Percentiles rank a stretch among this genome's conserved stretches.
Conservation (phyloP, 805 yeast genomes). For the Saccharomycodes ludwigii region DNA sequence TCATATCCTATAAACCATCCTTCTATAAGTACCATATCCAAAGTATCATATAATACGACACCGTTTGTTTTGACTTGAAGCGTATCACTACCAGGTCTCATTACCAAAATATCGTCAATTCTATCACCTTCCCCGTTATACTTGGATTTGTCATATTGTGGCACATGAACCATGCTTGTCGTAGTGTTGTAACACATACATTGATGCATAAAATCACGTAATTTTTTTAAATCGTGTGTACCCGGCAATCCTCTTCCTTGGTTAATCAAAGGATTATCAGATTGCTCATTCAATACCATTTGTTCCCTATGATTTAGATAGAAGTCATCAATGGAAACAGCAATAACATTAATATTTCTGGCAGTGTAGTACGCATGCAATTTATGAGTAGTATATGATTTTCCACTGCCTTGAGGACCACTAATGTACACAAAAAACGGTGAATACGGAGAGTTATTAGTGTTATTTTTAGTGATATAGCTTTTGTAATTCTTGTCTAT, state of each 20-base stretch:
- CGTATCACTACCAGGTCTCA: too few relatives aligned
- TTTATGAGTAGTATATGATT: slow-evolving; percentile 40
- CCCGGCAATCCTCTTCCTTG: slow-evolving; percentile 88
- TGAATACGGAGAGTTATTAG: too few relatives aligned
- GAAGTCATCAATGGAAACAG: slow-evolving; percentile 75
- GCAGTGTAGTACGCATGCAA: slow-evolving; percentile 25
- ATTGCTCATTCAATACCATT: slow-evolving; percentile 25
- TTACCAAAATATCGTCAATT: slow-evolving; percentile 17
- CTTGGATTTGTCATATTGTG: slow-evolving; percentile 69
- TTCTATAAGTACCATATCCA: slow-evolving; percentile 67
- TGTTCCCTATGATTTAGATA: slow-evolving; percentile 63
- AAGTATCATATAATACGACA: slow-evolving; percentile 24
- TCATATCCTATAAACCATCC: slow-evolving; percentile 90
- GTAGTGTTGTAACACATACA: slow-evolving; percentile 23
- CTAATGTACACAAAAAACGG: slow-evolving; percentile 46
- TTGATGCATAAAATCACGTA: slow-evolving; percentile 12
- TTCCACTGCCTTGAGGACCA: slow-evolving; percentile 78
- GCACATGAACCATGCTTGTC: slow-evolving; percentile 22
- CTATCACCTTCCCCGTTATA: slow-evolving; percentile 75
- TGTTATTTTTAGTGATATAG: too few relatives aligned
- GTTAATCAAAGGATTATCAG: slow-evolving; percentile 42
- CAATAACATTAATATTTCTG: slow-evolving; percentile 29
- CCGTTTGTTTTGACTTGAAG: too few relatives aligned
- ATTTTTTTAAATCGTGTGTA: slow-evolving; percentile 58
- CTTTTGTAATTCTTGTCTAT: too few relatives aligned